phyloP scores from a whole-genome alignment of 352 stramenopile species.

The Phytopythium litorale region DNA sequence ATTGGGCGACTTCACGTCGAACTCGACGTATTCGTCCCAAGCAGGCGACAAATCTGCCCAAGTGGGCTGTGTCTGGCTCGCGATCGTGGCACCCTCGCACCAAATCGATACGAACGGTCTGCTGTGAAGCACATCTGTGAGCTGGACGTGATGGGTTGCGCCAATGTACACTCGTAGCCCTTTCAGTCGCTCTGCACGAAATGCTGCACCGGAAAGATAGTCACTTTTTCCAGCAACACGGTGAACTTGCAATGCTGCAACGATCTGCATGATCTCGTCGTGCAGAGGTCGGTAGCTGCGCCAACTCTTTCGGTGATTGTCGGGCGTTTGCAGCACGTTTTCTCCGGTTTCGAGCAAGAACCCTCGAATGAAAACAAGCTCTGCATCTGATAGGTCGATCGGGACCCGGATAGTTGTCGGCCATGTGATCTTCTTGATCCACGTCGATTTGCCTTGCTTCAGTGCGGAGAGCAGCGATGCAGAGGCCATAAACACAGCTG shows the following conservation, averaged over 20 bases:
- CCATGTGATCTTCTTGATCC: constrained; percentile 30
- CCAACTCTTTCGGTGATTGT: constrained; percentile 32
- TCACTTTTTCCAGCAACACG: background rate
- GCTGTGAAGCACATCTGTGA: constrained; percentile 42
- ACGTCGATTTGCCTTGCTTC: background rate
- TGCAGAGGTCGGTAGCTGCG: constrained; percentile 42
- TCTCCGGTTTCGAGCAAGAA: constrained; percentile 32
- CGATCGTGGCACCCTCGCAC: constrained; percentile 29
- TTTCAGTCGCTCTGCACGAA: constrained; percentile 21
- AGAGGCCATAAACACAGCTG: background rate
- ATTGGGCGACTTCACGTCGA: constrained; percentile 34
- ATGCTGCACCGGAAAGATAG: constrained; percentile 6
- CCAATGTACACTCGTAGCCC: constrained; percentile 46
- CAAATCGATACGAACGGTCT: constrained; percentile 42
- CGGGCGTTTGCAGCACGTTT: constrained; percentile 20
- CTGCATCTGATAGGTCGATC: constrained; percentile 23
- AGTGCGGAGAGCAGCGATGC: background rate
- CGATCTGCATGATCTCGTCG: constrained; percentile 28
- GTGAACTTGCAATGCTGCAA: constrained; percentile 1
- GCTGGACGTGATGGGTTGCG: constrained; percentile 28
- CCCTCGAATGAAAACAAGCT: constrained; percentile 31
- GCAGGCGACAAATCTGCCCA: constrained; percentile 58
- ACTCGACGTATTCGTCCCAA: constrained; percentile 63
- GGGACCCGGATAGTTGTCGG: constrained; percentile 20
- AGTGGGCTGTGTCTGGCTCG: constrained; percentile 27